Conservation (phyloP, 2,329 filamentous ascomycete species). For the Botrytis medusae region DNA sequence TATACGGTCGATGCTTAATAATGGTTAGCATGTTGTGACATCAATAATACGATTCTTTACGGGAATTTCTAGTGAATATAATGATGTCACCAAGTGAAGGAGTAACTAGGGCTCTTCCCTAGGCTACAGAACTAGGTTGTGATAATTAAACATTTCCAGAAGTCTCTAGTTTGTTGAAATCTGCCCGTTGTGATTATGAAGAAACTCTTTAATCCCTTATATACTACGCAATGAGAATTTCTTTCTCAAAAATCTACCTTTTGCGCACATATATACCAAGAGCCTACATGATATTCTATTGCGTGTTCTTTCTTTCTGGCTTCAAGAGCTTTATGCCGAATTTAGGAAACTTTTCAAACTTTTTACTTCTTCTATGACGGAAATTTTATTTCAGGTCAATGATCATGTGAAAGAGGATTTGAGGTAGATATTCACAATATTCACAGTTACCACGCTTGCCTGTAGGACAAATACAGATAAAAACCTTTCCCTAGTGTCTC, state of each 20-base stretch:
- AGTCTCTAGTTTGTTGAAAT: too few relatives aligned
- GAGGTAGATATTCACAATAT: not conserved
- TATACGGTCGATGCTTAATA: not conserved
- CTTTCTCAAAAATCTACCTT: not conserved
- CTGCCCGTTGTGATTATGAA: fast-evolving
- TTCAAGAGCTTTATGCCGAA: not conserved
- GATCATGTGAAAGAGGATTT: not conserved
- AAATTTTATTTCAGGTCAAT: not conserved
- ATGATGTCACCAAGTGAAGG: not conserved
- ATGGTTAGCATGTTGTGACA: too few relatives aligned
- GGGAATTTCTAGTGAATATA: too few relatives aligned
- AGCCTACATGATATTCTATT: not conserved
- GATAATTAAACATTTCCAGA: not conserved
- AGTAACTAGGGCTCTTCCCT: too few relatives aligned
- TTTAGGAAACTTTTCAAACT: not conserved
- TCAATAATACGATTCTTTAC: not conserved
- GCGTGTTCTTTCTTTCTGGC: not conserved
- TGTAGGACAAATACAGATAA: not conserved
- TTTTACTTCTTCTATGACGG: not conserved
- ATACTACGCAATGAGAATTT: not conserved
- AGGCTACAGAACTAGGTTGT: not conserved
- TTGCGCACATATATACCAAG: not conserved
- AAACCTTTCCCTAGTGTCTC: not conserved
- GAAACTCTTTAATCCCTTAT: not conserved
- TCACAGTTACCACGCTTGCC: not conserved